Base-by-base conservation (phyloP, 345 rosid genomes). In the Schrenkiella parvula region DNA sequence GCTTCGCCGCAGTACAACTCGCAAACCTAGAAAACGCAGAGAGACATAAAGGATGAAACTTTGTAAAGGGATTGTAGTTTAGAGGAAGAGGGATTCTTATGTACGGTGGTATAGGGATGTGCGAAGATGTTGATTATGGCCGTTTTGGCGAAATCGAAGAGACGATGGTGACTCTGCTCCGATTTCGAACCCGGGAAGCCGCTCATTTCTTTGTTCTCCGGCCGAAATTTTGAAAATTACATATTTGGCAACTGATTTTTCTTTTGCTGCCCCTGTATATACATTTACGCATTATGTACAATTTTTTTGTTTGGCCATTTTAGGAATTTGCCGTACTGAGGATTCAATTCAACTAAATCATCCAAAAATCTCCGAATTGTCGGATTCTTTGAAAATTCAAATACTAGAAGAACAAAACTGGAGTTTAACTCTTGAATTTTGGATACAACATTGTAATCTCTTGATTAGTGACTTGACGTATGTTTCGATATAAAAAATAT, bases 1-100 rank as follows among this genome's bases (percentile, higher is more conserved):
- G 84, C 85, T 22, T 82, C 91, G 62, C 92, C 96, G 58, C 99
- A 88, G 61, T 95, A 91, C 77, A 95, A 73, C 72, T 91, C 99
- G 55, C 95, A 91, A 6, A 90, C 95, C 95, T 89, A 73, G 63
- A 79, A 42, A 65, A 14, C 25, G 13, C 4, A 47, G 13, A 37
- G 37, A 43, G 50, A 56, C 3, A 57, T 15, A 64, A 28, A 32
- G 73, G 14, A n/a, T 29, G 62, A 56, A 22, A 80, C 34, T 68
- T 63, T 42, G 43, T 43, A 15, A 53, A 65, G 29, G 23, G 35
- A 13, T 34, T 32, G 19, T 47, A 68, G 28, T 6, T 9, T 25
- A 64, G 17, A 28, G 25, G 34, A 48, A 26, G 37, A 37, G 59
- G 52, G 48, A 2, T 42, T 60, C 21, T n/a, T 67, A 60, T 21